A percentile compares a stretch with the other conserved stretches of the same genome.
phyloP scores from a whole-genome alignment of 2,329 filamentous ascomycete species.

The Cladorrhinum sp. region DNA sequence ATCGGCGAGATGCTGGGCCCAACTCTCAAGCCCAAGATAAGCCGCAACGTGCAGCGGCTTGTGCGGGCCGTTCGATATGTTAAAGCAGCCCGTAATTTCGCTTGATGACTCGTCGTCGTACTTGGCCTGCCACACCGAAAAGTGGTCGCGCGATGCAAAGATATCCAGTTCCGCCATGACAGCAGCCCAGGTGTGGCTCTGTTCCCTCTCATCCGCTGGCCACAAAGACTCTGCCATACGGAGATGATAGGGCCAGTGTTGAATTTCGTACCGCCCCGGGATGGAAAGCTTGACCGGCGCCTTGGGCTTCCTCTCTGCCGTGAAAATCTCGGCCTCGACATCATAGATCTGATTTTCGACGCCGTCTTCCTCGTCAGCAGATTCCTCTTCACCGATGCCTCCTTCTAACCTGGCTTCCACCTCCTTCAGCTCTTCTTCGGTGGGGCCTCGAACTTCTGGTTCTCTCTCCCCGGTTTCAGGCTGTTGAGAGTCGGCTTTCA shows the following conservation, averaged over 20 bases:
- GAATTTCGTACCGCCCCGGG: slow-evolving; percentile 21
- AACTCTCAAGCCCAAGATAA: slow-evolving; percentile 15
- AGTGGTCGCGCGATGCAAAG: slow-evolving; percentile 16
- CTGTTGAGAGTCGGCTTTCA: background rate
- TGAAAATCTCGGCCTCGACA: background rate
- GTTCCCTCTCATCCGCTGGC: slow-evolving; percentile 16
- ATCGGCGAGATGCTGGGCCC: slow-evolving; percentile 14
- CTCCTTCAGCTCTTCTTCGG: background rate
- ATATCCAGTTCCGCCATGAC: slow-evolving; percentile 24
- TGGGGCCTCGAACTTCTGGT: background rate
- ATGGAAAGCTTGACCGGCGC: background rate
- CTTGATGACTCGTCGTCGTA: slow-evolving; percentile 1
- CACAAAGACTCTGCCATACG: slow-evolving; percentile 17
- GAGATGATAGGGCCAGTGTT: slow-evolving; percentile 23
- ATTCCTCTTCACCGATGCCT: slow-evolving; percentile 5
- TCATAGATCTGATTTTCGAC: background rate
- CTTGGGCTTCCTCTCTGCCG: background rate
- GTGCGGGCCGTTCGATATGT: background rate
- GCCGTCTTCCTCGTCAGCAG: slow-evolving; percentile 19
- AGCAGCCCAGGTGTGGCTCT: slow-evolving; percentile 13
- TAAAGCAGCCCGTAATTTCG: background rate
- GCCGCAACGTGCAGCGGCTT: slow-evolving; percentile 21
- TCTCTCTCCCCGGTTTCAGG: background rate
- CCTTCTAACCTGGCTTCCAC: background rate
- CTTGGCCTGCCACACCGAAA: slow-evolving; percentile 19